A percentile compares a stretch with the other conserved stretches of the same genome.
phyloP scores from a whole-genome alignment of 768 basidiomycete genomes.

The Mrakia gelida region DNA sequence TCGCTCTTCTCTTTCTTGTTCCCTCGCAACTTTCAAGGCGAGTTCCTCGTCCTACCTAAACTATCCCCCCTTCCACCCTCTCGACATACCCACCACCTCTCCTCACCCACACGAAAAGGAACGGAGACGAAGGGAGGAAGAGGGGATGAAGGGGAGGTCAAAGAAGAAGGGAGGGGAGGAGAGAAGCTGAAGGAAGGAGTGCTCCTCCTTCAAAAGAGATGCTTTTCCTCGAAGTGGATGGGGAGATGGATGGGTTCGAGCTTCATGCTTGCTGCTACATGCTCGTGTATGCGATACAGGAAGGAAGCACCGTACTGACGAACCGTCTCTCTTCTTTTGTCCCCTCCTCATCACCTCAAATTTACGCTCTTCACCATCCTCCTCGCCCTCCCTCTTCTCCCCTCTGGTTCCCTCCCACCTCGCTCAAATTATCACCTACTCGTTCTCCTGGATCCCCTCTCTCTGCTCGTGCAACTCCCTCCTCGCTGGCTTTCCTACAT shows the following conservation, averaged over 20 bases:
- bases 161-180: constrained; percentile 16
- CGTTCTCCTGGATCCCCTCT: neutral
- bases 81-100: neutral
- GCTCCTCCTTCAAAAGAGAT: neutral
- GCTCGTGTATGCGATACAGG: neutral
- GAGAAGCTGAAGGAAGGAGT: constrained; percentile 14
- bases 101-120: neutral
- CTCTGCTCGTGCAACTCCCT: neutral
- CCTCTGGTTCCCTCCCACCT: neutral
- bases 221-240: neutral
- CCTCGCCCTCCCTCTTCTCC: neutral
- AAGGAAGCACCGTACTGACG: neutral
- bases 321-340: neutral
- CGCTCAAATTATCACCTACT: neutral
- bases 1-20: too few species aligned
- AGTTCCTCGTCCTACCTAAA: too few species aligned
- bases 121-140: neutral
- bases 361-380: neutral
- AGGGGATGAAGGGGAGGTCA: constrained; percentile 23
- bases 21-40: too few species aligned
- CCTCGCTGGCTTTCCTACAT: neutral
- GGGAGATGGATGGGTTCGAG: neutral
- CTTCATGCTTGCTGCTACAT: neutral
- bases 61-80: neutral
- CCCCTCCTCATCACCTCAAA: neutral